Percentiles rank a stretch among this genome's conserved stretches.
These are phyloP conservation scores for Oropetium thomaeum DNA, from an alignment of 176 grass and related monocot genomes.

Conservation along the genomic window DNA sequence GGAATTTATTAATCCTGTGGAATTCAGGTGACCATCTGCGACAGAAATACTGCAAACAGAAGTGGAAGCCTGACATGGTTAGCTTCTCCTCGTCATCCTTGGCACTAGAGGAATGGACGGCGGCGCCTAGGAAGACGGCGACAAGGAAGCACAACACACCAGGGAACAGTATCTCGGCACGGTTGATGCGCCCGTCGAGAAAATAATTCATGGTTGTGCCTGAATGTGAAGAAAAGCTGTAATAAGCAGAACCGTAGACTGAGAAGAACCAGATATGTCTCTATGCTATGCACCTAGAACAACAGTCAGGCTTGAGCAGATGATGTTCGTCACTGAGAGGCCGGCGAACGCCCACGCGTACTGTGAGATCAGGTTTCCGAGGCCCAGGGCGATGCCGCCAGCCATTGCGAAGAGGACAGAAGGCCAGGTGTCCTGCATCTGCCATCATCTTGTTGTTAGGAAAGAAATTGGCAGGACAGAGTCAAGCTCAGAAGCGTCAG, in stretches of 20 bases:
- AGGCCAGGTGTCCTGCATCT: background rate
- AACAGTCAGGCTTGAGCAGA: background rate
- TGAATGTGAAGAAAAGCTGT: too few species aligned
- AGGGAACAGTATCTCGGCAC: background rate
- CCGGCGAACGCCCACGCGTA: background rate
- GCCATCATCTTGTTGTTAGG: background rate
- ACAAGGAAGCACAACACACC: background rate
- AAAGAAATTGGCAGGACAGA: background rate
- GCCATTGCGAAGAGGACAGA: background rate
- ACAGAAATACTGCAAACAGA: background rate
- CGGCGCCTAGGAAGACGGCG: background rate
- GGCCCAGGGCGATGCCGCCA: background rate
- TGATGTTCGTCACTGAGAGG: background rate
- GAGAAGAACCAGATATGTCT: background rate
- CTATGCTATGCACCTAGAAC: background rate
- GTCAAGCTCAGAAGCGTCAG: too few species aligned
- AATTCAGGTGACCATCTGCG: background rate
- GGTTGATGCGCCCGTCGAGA: background rate
- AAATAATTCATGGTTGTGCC: background rate
- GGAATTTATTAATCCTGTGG: background rate
- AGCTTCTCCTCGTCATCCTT: background rate
- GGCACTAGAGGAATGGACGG: background rate
- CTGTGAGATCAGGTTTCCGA: background rate
- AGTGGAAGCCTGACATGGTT: background rate
- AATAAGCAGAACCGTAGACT: background rate